Conservation (phyloP, 2,329 filamentous ascomycete species). For the Paramyrothecium sp. region DNA sequence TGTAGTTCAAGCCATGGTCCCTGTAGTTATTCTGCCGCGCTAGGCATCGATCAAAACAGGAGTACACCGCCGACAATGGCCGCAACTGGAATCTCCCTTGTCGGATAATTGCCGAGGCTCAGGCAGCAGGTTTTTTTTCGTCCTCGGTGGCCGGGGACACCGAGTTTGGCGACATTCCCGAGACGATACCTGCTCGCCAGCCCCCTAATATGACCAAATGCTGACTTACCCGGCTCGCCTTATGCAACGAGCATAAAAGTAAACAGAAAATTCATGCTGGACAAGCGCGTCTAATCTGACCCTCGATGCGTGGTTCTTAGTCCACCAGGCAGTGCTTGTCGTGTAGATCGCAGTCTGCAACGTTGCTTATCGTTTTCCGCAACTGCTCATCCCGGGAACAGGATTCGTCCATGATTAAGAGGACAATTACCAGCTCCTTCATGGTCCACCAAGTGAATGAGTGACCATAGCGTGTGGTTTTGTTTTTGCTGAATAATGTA, state of each 20-base stretch:
- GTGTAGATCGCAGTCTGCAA: no score
- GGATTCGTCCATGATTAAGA: no score
- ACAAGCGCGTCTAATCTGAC: no score
- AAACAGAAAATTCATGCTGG: background rate
- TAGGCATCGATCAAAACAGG: background rate
- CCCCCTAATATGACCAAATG: background rate
- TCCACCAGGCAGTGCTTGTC: no score
- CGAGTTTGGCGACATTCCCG: slow-evolving; percentile 2
- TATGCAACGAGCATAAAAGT: background rate
- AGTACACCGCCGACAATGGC: background rate
- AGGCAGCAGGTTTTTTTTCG: background rate
- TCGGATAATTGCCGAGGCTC: slow-evolving; percentile 1
- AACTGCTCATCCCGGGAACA: no score
- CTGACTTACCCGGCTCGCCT: background rate
- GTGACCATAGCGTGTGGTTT: no score
- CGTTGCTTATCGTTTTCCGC: no score
- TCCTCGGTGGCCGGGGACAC: background rate
- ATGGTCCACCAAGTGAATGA: no score
- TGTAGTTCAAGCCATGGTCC: background rate
- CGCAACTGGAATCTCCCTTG: background rate
- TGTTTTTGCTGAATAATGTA: no score
- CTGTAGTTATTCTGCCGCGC: background rate
- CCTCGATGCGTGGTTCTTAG: no score
- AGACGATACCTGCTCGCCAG: background rate
- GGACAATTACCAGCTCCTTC: no score